These are phyloP conservation scores for Pogostemon cablin DNA, from an alignment of 257 asterid genomes.

Conservation along the genomic window DNA sequence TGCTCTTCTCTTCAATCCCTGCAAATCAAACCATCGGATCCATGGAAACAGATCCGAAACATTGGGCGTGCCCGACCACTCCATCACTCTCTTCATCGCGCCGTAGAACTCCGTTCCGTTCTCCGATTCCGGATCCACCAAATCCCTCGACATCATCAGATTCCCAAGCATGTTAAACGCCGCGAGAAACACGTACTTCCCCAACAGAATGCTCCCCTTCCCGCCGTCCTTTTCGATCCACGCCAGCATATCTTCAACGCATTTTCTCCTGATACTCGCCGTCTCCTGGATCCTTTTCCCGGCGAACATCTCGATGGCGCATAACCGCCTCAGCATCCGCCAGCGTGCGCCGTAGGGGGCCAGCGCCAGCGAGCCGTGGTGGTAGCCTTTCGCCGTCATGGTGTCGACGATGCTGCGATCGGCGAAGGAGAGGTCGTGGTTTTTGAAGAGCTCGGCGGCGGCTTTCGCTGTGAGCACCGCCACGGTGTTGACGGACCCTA, in stretches of 20 bases:
- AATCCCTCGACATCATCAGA: conserved; percentile 48
- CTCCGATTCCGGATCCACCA: conserved; percentile 50
- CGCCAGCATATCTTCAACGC: conserved; percentile 42
- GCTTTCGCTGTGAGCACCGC: conserved; percentile 42
- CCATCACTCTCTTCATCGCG: conserved; percentile 49
- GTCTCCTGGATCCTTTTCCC: conserved; percentile 45
- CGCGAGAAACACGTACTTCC: conserved; percentile 47
- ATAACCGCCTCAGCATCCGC: conserved; percentile 45
- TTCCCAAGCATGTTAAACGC: conserved; percentile 61
- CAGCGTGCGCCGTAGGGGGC: conserved; percentile 53
- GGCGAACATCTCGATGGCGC: conserved; percentile 51
- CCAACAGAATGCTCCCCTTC: conserved; percentile 29
- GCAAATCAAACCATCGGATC: conserved; percentile 48
- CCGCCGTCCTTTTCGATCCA: conserved; percentile 43
- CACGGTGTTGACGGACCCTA: conserved; percentile 55
- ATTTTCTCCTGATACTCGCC: conserved; percentile 37
- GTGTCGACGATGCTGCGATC: conserved; percentile 45
- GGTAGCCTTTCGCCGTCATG: conserved; percentile 46
- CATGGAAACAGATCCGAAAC: conserved; percentile 56
- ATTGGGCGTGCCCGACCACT: conserved; percentile 44
- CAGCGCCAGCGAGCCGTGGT: conserved; percentile 40
- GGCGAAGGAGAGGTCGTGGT: conserved; percentile 48
- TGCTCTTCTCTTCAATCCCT: conserved; percentile 46
- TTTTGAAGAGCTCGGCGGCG: conserved; percentile 53
- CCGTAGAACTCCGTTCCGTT: conserved; percentile 45